Evolutionary conservation across 129 eudicot genomes (phyloP), one percentile per base, ranked within the genome.

Genomic region (Saussurea involucrata): DNA sequence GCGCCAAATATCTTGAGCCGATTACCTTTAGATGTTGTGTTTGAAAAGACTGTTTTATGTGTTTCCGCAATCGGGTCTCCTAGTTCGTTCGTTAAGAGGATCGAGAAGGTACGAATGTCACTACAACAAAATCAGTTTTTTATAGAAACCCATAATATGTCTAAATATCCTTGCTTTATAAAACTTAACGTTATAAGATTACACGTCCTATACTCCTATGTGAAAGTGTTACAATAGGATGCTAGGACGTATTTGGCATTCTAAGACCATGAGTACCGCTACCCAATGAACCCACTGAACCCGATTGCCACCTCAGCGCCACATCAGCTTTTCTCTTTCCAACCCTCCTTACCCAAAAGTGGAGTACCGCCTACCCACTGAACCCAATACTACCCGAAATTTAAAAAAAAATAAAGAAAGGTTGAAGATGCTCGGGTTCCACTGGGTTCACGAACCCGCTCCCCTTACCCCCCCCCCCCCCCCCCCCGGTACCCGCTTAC

Each of bases 31-130:
- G 79, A 37, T 65, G 73, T 69, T 27, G 49, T 85, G 24, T 21
- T 3, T n/a, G 69, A 77, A 49, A 82, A 27, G 79, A 58, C 28
- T 5, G 75, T 91, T 37, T 85, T 95, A 73, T 95, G 96, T 70
- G 86, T 95, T 74, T 95, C 97, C 78, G 97, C 93, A 9, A 89
- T 95, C 64, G 98, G 98, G 29, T 91, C 74, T 77, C 88, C 98
- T 44, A 69, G 85, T 83, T 88, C 95, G 1, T 92, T 95, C 55
- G 88, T 86, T 34, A 83, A 80, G 77, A 84, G 83, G 72, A 86
- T 95, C 53, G 77, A 89, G 80, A 86, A 73, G 97, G 98, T 95
- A 83, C 49, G n/a, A 40, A 44, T 63, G 66, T 27, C 24, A 8
- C 9, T 68, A 42, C 15, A 1, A 7, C 37, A n/a, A 25, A 69